Evolutionary conservation across 768 basidiomycete species (phyloP), one percentile per base, ranked within the genome.

Genomic region (Phaffia tasmanica): DNA sequence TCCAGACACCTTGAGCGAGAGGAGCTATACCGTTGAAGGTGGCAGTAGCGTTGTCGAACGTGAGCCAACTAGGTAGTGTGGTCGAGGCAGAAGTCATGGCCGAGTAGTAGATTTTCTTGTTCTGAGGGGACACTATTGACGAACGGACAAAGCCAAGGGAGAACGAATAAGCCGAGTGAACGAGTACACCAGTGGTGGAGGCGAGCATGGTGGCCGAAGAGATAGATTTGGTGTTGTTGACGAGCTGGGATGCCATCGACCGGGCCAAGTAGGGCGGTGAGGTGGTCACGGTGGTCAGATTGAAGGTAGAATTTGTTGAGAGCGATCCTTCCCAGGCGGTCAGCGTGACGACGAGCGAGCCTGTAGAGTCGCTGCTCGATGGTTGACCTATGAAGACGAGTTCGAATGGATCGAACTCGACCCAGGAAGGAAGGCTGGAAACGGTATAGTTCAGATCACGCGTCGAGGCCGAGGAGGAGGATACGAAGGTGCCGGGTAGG

Each of bases 21-120:
- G 92, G 93, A 3, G 85, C 81, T 25, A 87, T 81, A 14, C 93
- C 93, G 70, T 86, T 81, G 61, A 95, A 82, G 2, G 91, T 91
- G 64, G 87, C 76, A 19, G 81, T 81, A 23, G 78, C 70, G 16
- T 83, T 73, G 75, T 89, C 80, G 76, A 89, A 98, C 15, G 64
- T 68, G 74, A 94, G 79, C 87, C 89, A 95, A 11, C 76, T 70
- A 0, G 91, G 92, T 32, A 90, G 79, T 6, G 80, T 78, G 0
- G 84, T 82, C n/a, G 88, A 85, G 70, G 89, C 83, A 0, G 79
- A 78, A 72, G 82, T 81, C 46, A 82, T 79, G 30, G 85, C 84
- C 14, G 80, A 79, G 72, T 92, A 91, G 73, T 74, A 86, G 49
- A 88, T 71, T 30, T 77, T 77, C 46, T 81, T 76, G 16, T 70